Evolutionary conservation across 208 protist species (phyloP).

Genomic region (Leishmania aethiopica): DNA sequence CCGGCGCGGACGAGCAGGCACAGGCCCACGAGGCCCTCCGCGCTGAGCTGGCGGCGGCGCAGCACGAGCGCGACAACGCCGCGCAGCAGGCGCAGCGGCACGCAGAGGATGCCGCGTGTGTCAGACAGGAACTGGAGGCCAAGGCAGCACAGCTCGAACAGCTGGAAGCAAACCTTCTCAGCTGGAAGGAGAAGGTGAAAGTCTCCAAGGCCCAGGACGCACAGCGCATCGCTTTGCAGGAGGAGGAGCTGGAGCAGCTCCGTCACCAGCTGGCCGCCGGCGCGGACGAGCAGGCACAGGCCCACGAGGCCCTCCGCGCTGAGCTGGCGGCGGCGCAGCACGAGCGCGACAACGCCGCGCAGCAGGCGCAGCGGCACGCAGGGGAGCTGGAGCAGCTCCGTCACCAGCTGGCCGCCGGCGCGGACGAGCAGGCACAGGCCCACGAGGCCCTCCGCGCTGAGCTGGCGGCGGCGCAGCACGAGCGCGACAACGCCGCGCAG

Average conservation of each 20-base stretch:
- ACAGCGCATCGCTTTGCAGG: background rate
- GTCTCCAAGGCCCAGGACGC: conserved; percentile 30
- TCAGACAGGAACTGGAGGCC: background rate
- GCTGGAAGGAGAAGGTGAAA: background rate
- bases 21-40: background rate
- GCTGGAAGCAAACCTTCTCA: background rate
- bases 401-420: background rate
- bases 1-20: conserved; percentile 2
- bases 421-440: background rate
- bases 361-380: background rate
- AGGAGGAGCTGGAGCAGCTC: conserved; percentile 5
- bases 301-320: background rate
- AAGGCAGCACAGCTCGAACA: background rate
- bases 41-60: background rate
- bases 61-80: conserved; percentile 1
- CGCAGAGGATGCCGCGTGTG: background rate
- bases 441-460: background rate
- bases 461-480: background rate
- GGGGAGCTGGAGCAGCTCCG: conserved; percentile 15
- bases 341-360: background rate
- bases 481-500: background rate
- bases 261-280: background rate
- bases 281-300: background rate
- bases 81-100: conserved; percentile 3
- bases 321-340: background rate